A percentile compares a stretch with the other conserved stretches of the same genome.
These are phyloP conservation scores for Eragrostis nindensis DNA, from an alignment of 176 grass and related monocot species.

Conservation along the genomic window DNA sequence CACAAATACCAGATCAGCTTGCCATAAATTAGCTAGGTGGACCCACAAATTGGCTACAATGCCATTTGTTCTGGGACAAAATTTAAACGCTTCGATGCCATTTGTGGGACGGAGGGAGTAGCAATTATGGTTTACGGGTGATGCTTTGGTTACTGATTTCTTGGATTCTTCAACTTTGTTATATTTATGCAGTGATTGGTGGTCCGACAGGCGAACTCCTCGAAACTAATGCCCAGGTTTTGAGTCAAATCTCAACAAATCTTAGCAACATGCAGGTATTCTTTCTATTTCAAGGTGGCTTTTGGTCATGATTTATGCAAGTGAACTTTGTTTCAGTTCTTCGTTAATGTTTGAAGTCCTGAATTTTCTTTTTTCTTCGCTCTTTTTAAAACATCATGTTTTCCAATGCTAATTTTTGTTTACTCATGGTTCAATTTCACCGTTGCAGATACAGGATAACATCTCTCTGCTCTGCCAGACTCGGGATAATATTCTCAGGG, in stretches of 20 bases:
- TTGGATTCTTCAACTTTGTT: constrained; percentile 5
- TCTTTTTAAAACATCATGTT: not conserved
- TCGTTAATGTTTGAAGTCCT: not conserved
- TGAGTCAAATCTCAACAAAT: constrained; percentile 80
- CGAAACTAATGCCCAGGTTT: constrained; percentile 71
- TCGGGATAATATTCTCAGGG: constrained; percentile 77
- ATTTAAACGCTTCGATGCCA: no score
- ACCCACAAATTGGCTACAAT: no score
- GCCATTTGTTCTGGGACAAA: no score
- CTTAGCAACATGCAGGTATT: constrained; percentile 86
- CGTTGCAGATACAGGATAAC: constrained; percentile 82
- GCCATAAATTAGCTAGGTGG: no score
- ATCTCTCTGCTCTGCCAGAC: constrained; percentile 80
- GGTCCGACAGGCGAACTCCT: constrained; percentile 81
- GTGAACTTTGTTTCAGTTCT: not conserved
- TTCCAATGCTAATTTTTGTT: constrained; percentile 8
- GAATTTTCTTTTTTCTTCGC: not conserved
- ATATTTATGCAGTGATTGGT: constrained; percentile 66
- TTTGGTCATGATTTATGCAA: constrained; percentile 14
- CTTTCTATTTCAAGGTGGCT: constrained; percentile 17
- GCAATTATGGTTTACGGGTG: not conserved
- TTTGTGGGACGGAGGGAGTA: no score
- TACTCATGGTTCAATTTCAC: not conserved
- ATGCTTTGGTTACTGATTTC: not conserved
- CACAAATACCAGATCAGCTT: no score